Evolutionary conservation across 2,329 filamentous ascomycete species (phyloP).

Genomic region (Epichloe amarillans): DNA sequence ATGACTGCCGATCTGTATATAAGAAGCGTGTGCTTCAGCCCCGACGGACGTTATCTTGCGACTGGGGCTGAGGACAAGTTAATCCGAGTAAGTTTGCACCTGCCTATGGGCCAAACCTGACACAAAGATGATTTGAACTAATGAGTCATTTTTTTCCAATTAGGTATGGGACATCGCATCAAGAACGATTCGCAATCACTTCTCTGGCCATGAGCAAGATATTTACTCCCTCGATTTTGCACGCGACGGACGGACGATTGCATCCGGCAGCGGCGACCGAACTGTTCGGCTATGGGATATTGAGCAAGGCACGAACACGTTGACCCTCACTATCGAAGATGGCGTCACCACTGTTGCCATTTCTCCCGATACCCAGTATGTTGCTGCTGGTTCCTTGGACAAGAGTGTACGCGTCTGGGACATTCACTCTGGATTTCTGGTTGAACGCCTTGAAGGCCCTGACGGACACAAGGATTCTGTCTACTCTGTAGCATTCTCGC

Average conservation of each 20-base stretch:
- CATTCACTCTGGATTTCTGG: constrained; percentile 68
- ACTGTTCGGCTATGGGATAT: constrained; percentile 96
- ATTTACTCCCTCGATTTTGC: constrained; percentile 96
- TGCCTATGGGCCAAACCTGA: background rate
- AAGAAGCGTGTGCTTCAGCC: constrained; percentile 95
- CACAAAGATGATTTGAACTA: constrained; percentile 3
- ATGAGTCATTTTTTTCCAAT: constrained; percentile 1
- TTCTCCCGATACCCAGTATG: constrained; percentile 85
- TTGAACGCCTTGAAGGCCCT: constrained; percentile 83
- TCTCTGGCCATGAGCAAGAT: constrained; percentile 95
- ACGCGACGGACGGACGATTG: constrained; percentile 83
- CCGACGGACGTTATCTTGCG: constrained; percentile 83
- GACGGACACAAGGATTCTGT: constrained; percentile 96
- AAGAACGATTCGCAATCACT: constrained; percentile 78
- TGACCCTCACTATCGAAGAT: constrained; percentile 86
- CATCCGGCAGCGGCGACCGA: constrained; percentile 86
- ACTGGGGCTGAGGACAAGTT: constrained; percentile 97
- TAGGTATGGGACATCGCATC: constrained; percentile 89
- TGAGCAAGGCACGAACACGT: constrained; percentile 65
- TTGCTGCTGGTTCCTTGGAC: constrained; percentile 88
- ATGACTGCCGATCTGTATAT: constrained; percentile 92
- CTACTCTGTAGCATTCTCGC: constrained; percentile 91
- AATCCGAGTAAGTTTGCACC: constrained; percentile 58
- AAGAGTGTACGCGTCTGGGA: constrained; percentile 99
- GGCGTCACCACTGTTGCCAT: constrained; percentile 96